Evolutionary conservation across 345 rosid genomes (phyloP), one percentile per base, ranked within the genome.

Genomic region (Brassica carinata): DNA sequence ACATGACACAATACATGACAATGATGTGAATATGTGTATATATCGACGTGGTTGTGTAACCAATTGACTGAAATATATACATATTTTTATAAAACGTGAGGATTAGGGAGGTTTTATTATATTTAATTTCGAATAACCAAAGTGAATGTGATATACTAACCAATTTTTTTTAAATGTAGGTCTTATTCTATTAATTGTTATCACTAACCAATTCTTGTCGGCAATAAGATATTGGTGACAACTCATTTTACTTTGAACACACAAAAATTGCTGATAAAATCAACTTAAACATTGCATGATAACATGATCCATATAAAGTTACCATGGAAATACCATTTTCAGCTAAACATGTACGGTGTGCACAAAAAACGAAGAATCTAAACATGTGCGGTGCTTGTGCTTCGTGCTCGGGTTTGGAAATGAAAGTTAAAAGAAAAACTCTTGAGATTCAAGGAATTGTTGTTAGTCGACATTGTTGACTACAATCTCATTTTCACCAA

Each of bases 121-220:
- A 79, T 74, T 74, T 61, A 74, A 79, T 79, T 61, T 19, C 33
- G 51, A 5, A 15, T 33, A 61, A 72, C 26, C 62, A 73, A 73
- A 18, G 26, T 74, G 83, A 79, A 62, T 59, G 65, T 68, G 83
- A 79, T 79, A 68, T 68, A 74, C 83, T 74, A 79, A 79, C 78
- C 26, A 79, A 73, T 1, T 23, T 73, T 73, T 68, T 62, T 68
- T 73, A 67, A 73, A 61, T 61, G 58, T 0, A 62, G 70, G 83
- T 74, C 83, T 40, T 74, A 61, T 67, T 73, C 67, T 79, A 66
- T 73, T 79, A 61, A 68, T 67, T 68, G 23, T 31, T 61, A 68
- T 68, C n/a, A 48, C 71, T 61, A 74, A 61, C 43, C 57, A 68
- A 67, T 61, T 73, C 0, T 40, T 68, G 83, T 79, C 83, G 79